A percentile compares a stretch with the other conserved stretches of the same genome.
Evolutionary conservation across 2,329 filamentous ascomycete species (phyloP).

Genomic region (Geosmithia morbida): DNA sequence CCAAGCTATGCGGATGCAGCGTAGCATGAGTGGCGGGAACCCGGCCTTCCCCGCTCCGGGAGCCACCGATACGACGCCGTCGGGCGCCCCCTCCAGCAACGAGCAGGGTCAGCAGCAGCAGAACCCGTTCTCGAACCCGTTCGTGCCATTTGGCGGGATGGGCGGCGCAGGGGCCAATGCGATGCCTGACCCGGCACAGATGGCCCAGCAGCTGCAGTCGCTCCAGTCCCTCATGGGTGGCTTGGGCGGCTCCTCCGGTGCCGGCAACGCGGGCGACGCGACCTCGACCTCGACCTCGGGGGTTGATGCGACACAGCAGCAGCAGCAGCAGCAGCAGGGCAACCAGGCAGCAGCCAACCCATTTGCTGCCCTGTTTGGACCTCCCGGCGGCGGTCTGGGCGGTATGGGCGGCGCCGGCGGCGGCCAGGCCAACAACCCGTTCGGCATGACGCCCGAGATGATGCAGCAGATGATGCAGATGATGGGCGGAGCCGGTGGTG

Average conservation of each 20-base stretch:
- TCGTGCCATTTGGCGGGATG: conserved; percentile 12
- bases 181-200: conserved; percentile 1
- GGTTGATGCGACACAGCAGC: conserved; percentile 2
- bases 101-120: conserved; percentile 12
- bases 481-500: conserved; percentile 17
- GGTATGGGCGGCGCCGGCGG: conserved; percentile 2
- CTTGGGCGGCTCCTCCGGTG: not conserved
- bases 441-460: conserved; percentile 37
- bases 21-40: conserved; percentile 45
- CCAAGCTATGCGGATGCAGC: conserved; percentile 70
- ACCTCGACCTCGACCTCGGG: not conserved
- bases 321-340: conserved; percentile 8
- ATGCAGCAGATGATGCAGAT: conserved; percentile 40
- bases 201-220: conserved; percentile 6
- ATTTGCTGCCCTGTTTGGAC: conserved; percentile 48
- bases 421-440: conserved; percentile 16
- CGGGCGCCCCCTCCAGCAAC: conserved; percentile 17
- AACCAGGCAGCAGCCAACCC: conserved; percentile 41
- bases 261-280: not conserved
- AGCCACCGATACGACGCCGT: conserved; percentile 74
- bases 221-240: conserved; percentile 4
- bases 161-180: conserved; percentile 6
- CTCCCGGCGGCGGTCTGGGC: conserved; percentile 10
- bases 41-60: conserved; percentile 78
- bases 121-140: conserved; percentile 29